Percentiles rank a stretch among this genome's conserved stretches.
Evolutionary conservation across 805 yeast genomes (phyloP).

Genomic region (Wickerhamomyces pijperi): DNA sequence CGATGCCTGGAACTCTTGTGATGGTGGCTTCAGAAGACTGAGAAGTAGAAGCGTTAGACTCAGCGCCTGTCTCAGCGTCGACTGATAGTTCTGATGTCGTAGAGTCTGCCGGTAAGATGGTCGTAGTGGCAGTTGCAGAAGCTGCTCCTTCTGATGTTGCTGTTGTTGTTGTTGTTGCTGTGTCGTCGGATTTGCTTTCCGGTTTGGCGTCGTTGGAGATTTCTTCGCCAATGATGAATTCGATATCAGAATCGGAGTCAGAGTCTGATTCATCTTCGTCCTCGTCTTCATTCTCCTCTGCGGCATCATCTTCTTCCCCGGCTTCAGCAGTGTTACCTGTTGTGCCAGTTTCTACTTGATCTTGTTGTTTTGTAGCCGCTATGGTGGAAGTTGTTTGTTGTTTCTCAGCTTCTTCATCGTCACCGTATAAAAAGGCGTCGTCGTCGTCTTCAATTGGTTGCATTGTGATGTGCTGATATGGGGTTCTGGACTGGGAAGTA

Average conservation of each 20-base stretch:
- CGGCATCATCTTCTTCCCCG: constrained; percentile 18
- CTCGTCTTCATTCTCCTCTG: constrained; percentile 32
- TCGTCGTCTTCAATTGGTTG: constrained; percentile 41
- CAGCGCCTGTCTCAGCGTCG: not conserved
- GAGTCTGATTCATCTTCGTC: constrained; percentile 38
- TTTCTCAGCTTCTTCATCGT: constrained; percentile 15
- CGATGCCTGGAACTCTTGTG: constrained; percentile 35
- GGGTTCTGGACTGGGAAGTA: too few relatives aligned
- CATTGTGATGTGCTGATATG: constrained; percentile 3
- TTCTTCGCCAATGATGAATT: constrained; percentile 60
- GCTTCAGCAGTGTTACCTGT: constrained; percentile 12
- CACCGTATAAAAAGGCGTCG: constrained; percentile 40
- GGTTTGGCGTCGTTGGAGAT: constrained; percentile 13
- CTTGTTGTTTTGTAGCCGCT: not conserved
- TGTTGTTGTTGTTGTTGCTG: not conserved
- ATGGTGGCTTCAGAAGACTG: constrained; percentile 15
- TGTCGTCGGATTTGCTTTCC: constrained; percentile 1
- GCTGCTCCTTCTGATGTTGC: too few relatives aligned
- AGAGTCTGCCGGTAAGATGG: constrained; percentile 15
- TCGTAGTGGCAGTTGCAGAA: constrained; percentile 18
- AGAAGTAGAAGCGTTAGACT: not conserved
- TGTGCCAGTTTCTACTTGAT: not conserved
- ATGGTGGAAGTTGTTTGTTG: constrained; percentile 12
- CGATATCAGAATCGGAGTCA: constrained; percentile 58
- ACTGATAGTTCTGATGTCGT: not conserved